phyloP scores from a whole-genome alignment of 371 early-diverging fungal genomes.

The Dichotomocladium elegans region DNA sequence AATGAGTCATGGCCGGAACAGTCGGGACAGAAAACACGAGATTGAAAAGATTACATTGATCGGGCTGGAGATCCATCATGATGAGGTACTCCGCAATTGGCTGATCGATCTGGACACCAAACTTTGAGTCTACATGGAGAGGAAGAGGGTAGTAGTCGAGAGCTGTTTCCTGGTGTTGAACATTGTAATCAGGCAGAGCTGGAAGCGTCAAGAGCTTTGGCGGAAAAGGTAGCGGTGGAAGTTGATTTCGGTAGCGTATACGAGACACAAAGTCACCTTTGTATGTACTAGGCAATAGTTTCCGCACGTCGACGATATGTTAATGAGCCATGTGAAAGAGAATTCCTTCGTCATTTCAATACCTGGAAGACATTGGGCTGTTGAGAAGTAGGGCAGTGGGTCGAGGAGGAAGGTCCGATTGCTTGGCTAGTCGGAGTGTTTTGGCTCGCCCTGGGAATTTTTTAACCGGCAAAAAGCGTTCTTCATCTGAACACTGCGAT shows the following conservation, averaged over 20 bases:
- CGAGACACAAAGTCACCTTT: constrained; percentile 7
- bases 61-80: constrained; percentile 35
- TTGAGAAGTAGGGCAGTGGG: too few relatives aligned
- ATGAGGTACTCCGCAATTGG: constrained; percentile 57
- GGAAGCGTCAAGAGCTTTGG: constrained; percentile 4
- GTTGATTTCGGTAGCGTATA: constrained; percentile 3
- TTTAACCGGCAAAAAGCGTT: too few relatives aligned
- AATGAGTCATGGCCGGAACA: too few relatives aligned
- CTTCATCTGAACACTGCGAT: too few relatives aligned
- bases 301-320: background rate
- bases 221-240: constrained; percentile 6
- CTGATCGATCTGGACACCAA: constrained; percentile 68
- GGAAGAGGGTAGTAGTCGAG: constrained; percentile 1
- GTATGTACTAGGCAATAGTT: too few relatives aligned
- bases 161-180: background rate
- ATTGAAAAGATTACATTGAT: constrained; percentile 15
- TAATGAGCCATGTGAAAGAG: background rate
- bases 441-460: too few relatives aligned
- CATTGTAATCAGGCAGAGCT: constrained; percentile 2
- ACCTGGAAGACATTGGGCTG: too few relatives aligned
- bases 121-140: constrained; percentile 14
- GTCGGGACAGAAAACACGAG: too few relatives aligned
- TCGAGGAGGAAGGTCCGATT: too few relatives aligned
- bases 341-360: background rate
- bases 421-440: too few relatives aligned